Evolutionary conservation across 2,329 filamentous ascomycete species (phyloP).

Genomic region (Phaeosphaeria sp.): DNA sequence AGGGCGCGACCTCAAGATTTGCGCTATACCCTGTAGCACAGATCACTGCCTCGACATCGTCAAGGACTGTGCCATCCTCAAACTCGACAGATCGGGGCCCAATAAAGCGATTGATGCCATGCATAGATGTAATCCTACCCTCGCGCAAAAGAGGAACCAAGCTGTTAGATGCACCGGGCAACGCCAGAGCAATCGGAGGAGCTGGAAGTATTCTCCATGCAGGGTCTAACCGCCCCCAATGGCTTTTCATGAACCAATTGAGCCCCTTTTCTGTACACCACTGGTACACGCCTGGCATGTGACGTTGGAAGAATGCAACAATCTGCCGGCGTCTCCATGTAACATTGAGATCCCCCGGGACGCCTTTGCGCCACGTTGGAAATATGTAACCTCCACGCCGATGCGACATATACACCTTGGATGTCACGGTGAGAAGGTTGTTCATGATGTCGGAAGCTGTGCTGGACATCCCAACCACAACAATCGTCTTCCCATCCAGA

Average conservation of each 20-base stretch:
- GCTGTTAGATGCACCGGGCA: slow-evolving; percentile 40
- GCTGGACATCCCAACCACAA: slow-evolving; percentile 55
- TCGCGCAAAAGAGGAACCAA: slow-evolving; percentile 34
- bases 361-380: slow-evolving; percentile 40
- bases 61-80: slow-evolving; percentile 36
- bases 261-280: slow-evolving; percentile 16
- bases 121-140: slow-evolving; percentile 35
- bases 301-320: slow-evolving; percentile 12
- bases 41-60: slow-evolving; percentile 44
- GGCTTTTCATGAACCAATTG: slow-evolving; percentile 11
- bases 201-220: slow-evolving; percentile 18
- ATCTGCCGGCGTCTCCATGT: slow-evolving; percentile 20
- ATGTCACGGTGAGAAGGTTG: slow-evolving; percentile 43
- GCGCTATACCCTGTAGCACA: slow-evolving; percentile 48
- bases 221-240: slow-evolving; percentile 17
- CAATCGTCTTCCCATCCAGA: slow-evolving; percentile 52
- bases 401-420: slow-evolving; percentile 54
- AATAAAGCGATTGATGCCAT: slow-evolving; percentile 29
- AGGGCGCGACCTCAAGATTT: slow-evolving; percentile 30
- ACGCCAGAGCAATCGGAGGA: slow-evolving; percentile 30
- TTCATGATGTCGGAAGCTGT: slow-evolving; percentile 49
- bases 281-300: slow-evolving; percentile 8
- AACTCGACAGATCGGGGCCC: slow-evolving; percentile 36
- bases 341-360: slow-evolving; percentile 27
- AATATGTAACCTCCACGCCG: slow-evolving; percentile 50